Base-by-base conservation (phyloP, 2,329 filamentous ascomycete species). In the Fusarium sp. region DNA sequence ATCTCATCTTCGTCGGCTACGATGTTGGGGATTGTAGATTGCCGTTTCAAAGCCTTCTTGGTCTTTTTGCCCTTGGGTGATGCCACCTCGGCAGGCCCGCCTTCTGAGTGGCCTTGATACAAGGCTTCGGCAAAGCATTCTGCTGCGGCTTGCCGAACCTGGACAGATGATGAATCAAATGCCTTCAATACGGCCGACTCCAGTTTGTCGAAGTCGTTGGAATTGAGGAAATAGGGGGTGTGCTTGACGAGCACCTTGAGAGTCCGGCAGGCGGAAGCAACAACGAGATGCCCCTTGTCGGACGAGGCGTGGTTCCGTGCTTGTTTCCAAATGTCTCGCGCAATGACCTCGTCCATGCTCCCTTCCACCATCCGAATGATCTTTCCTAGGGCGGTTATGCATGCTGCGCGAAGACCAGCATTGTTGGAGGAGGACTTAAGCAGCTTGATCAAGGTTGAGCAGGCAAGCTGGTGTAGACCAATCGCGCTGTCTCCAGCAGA, bases 311-410 rank as follows among this genome's bases (percentile, higher is more conserved):
- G 89, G 82, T 88, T 94, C 72, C 97, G 91, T 29, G 92, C 93
- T 81, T 96, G 94, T 83, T 98, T 99, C 95, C 95, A 98, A 18
- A 97, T 90, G 81, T 98, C 95, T 79, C 95, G 91, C n/a, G 94
- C 94, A 40, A 95, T 88, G 64, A 86, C 87, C 82, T 99, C 97
- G 77, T 99, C 97, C 78, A 96, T 88, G 69, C 94, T 95, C 6
- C 88, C 87, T 65, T 90, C 89, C 31, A 98, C 90, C 82, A 95
- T 96, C 68, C 88, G 88, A 29, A 92, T 88, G 45, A 98, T 89
- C 84, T 95, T 95, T 47, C 90, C 91, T 58, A 98, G 83, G 1
- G 95, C 91, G 52, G 87, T 89, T 79, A 97, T 94, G 25, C 95
- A 88, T 20, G 94, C 92, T 18, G 93, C 94, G 69, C 95, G 91